Base-by-base conservation (phyloP, 2,329 filamentous ascomycete genomes). In the Capronia epimyces region DNA sequence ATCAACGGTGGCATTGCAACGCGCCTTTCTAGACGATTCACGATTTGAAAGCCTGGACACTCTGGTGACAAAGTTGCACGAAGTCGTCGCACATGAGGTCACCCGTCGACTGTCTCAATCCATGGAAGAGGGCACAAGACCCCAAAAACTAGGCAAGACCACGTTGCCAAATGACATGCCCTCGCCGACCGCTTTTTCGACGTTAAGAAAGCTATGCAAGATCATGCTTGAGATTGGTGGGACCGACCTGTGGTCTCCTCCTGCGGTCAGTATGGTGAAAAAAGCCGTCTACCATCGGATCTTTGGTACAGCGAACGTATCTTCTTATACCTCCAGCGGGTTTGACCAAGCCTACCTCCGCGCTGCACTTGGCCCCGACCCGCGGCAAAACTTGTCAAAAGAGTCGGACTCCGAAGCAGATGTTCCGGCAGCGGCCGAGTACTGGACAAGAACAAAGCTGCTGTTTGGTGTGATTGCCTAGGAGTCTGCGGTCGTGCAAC, bases 191-290 rank as follows among this genome's bases (percentile, higher is more conserved):
- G 31, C 55, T 5, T 55, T 62, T 21, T 46, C 43, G n/a, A 44
- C 53, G 6, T 40, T 62, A 43, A 56, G 55, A 32, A 22, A 32
- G 13, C 43, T 60, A 13, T 59, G 56, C 43, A 45, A 42, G 12
- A 50, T 55, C n/a, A 60, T 62, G 60, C 25, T 48, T n/a, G 57
- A 59, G 6, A 49, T 58, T 20, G 58, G 58, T 37, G 56, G 55
- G 13, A 52, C 48, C 1, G 60, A 62, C 39, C 15, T 60, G 4
- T 62, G 60, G 60, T 59, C 52, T 9, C 27, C 41, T n/a, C 32
- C 52, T 32, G 51, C 53, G 12, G 51, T 58, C 12, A 25, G n/a
- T 12, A 20, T 51, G 36, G 36, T 59, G 10, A 57, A 57, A 32
- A 44, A 50, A 15, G 42, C 45, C 6, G 46, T 59, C 16, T 13